Evolutionary conservation across 331 rosid species (phyloP).

Genomic region (Rosa hybrid): DNA sequence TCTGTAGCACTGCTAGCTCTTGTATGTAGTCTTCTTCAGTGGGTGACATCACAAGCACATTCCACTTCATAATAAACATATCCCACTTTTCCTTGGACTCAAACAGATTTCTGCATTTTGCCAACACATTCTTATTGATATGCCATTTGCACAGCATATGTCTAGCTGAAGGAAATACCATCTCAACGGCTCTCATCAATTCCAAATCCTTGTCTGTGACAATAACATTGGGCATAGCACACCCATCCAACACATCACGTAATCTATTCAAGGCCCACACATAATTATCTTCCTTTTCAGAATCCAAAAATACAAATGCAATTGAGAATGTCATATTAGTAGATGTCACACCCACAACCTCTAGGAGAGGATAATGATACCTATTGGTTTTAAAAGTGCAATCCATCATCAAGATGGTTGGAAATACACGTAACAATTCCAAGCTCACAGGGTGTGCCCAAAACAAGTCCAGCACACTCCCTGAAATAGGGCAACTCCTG

Average conservation of each 20-base stretch:
- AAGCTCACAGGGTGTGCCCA: slow-evolving; percentile 22
- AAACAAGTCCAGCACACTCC: slow-evolving; percentile 10
- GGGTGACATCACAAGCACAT: slow-evolving; percentile 6
- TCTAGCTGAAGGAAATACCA: slow-evolving; percentile 16
- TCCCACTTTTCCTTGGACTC: slow-evolving; percentile 21
- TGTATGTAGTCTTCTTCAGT: not conserved
- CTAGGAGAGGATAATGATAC: slow-evolving; percentile 12
- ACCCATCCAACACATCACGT: slow-evolving; percentile 7
- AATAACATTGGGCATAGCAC: slow-evolving; percentile 17
- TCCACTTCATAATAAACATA: slow-evolving; percentile 20
- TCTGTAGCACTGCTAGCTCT: slow-evolving; percentile 14
- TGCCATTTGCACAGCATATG: slow-evolving; percentile 16
- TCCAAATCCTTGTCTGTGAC: slow-evolving; percentile 17
- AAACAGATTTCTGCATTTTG: slow-evolving; percentile 16
- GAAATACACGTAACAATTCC: slow-evolving; percentile 21
- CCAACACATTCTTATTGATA: slow-evolving; percentile 20
- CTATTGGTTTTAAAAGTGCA: slow-evolving; percentile 18
- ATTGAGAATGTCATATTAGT: slow-evolving; percentile 22
- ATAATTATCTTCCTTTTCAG: slow-evolving; percentile 14
- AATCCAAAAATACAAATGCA: slow-evolving; percentile 18
- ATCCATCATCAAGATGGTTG: slow-evolving; percentile 14
- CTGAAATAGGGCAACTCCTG: slow-evolving; percentile 5
- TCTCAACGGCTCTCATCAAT: slow-evolving; percentile 16
- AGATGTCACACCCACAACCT: slow-evolving; percentile 17
- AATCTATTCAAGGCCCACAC: slow-evolving; percentile 22